Base-by-base conservation (phyloP, 2,329 filamentous ascomycete genomes). In the Teratosphaeria epicoccoides region DNA sequence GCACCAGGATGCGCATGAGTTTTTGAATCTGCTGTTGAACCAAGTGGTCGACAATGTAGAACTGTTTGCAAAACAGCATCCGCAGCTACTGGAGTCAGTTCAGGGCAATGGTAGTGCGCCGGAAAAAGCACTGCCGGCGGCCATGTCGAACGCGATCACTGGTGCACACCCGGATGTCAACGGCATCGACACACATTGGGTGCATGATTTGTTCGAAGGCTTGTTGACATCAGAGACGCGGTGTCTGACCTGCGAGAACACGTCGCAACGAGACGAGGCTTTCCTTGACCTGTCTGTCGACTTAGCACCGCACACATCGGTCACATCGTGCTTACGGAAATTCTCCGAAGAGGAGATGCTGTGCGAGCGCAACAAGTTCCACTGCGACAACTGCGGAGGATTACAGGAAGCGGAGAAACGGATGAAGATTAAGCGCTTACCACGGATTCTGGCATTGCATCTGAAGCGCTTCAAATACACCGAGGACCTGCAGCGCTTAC, bases 271-370 rank as follows among this genome's bases (percentile, higher is more conserved):
- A 65, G 91, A 98, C 66, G 93, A 98, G 71, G 88, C 89, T 0
- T 98, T 98, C 65, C 74, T 98, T 47, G 93, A 98, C 69, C 74
- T 98, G 20, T 97, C 93, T 0, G 95, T 98, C 51, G 93, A 98
- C 69, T 74, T 98, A 11, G 89, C 95, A 59, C 85, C 96, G 64
- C 89, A 97, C 67, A 90, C 90, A 0, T 98, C 93, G 0, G 93
- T 98, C 3, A 97, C 93, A 2, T 91, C 93, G 24, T 98, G 93
- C 67, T 72, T 98, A 57, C 81, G 88, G 53, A 95, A 96, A 63
- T 98, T 98, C 64, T 98, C 93, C 0, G 89, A 93, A 45, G 93
- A 97, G 63, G 93, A 98, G 70, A 96, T 97, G 88, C 78, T 98
- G 52, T 97, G 93, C 66, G 93, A 98, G 72, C 81, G 90, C 55